Percentiles rank a stretch among this genome's conserved stretches.
phyloP scores from a whole-genome alignment of 1,139 yeast species.

The Maudiozyma humilis region DNA sequence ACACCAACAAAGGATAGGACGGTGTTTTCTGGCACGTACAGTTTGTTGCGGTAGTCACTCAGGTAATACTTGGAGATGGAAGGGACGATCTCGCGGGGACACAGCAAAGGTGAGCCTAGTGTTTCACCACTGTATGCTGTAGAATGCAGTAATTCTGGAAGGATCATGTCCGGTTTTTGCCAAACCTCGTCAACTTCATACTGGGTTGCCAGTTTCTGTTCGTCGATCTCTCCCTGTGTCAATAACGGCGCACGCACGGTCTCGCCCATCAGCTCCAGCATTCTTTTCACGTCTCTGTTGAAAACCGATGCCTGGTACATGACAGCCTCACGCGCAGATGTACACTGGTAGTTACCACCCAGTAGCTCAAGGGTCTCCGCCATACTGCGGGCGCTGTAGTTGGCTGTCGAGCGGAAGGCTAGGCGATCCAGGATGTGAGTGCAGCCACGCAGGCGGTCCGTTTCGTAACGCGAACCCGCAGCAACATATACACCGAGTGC shows the following conservation, averaged over 20 bases:
- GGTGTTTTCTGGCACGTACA: conserved; percentile 73
- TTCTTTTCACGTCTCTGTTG: conserved; percentile 72
- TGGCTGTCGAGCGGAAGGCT: conserved; percentile 75
- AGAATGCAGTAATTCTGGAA: conserved; percentile 82
- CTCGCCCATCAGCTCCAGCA: conserved; percentile 74
- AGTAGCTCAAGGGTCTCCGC: conserved; percentile 64
- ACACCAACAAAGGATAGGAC: conserved; percentile 90
- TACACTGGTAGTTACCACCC: conserved; percentile 93
- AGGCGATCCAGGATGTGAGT: conserved; percentile 80
- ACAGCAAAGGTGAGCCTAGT: conserved; percentile 76
- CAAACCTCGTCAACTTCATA: conserved; percentile 79
- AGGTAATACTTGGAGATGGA: conserved; percentile 47
- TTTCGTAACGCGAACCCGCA: conserved; percentile 85
- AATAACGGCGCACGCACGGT: conserved; percentile 67
- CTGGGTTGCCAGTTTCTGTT: conserved; percentile 64
- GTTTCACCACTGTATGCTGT: conserved; percentile 70
- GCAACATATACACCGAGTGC: conserved; percentile 85
- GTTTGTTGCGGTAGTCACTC: conserved; percentile 52
- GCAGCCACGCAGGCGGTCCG: conserved; percentile 48
- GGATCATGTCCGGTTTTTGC: conserved; percentile 73
- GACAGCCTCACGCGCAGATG: conserved; percentile 85
- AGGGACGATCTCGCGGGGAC: conserved; percentile 64
- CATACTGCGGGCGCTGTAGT: conserved; percentile 60
- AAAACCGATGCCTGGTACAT: conserved; percentile 93
- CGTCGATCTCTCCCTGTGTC: conserved; percentile 61